phyloP scores from a whole-genome alignment of 2,329 filamentous ascomycete species.

The Pseudopithomyces maydicus region DNA sequence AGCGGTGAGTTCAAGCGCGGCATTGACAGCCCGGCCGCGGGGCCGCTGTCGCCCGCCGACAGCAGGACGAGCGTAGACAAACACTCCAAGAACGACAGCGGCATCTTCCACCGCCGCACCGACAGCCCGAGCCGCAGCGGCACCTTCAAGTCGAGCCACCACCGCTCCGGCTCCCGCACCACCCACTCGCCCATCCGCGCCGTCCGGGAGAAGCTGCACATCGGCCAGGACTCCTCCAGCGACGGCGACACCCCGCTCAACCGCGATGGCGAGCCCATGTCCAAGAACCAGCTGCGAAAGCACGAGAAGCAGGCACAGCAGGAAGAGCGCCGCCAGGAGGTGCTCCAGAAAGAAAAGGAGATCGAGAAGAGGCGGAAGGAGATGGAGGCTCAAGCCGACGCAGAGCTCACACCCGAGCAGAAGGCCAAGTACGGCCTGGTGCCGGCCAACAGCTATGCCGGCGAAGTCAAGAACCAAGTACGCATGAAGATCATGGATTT shows the following conservation, averaged over 20 bases:
- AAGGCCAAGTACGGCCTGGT: conserved; percentile 63
- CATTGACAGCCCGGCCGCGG: conserved; percentile 24
- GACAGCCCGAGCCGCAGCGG: conserved; percentile 39
- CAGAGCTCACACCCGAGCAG: conserved; percentile 64
- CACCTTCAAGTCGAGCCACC: conserved; percentile 24
- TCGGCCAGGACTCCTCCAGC: conserved; percentile 40
- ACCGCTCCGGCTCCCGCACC: conserved; percentile 30
- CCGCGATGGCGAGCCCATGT: conserved; percentile 56
- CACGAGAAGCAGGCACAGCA: conserved; percentile 51
- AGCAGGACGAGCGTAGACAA: conserved; percentile 40
- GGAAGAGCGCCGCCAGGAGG: conserved; percentile 52
- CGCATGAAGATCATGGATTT: conserved; percentile 59
- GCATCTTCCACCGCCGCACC: conserved; percentile 43
- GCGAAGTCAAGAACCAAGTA: conserved; percentile 53
- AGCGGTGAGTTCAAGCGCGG: conserved; percentile 42
- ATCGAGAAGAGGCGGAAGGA: conserved; percentile 54
- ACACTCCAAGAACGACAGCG: conserved; percentile 25
- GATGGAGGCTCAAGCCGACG: conserved; percentile 53
- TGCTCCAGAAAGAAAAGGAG: conserved; percentile 50
- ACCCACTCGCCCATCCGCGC: conserved; percentile 46
- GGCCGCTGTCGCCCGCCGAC: conserved; percentile 29
- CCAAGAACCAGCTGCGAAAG: conserved; percentile 56
- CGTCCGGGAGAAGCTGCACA: conserved; percentile 48
- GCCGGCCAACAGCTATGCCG: conserved; percentile 63
- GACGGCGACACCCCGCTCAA: conserved; percentile 50